Conservation (phyloP, 208 protist species). For the Leptomonas seymouri region DNA sequence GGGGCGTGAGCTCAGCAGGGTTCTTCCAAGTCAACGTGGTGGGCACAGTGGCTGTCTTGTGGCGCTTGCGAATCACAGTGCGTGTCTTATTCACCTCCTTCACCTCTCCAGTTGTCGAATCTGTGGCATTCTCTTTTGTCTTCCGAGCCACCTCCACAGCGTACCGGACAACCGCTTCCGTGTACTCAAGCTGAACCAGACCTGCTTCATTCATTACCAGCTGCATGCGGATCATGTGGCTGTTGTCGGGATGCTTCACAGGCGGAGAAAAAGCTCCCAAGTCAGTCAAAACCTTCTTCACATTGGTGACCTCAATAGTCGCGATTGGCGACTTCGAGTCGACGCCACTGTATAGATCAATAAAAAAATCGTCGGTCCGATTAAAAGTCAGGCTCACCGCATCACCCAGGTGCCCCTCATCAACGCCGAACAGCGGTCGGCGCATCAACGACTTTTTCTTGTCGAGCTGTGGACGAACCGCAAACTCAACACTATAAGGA, state of each 20-base stretch:
- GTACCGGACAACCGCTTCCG: conserved; percentile 62
- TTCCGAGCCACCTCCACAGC: conserved; percentile 55
- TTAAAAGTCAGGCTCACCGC: conserved; percentile 71
- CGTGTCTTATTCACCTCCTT: conserved; percentile 27
- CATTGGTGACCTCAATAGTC: conserved; percentile 46
- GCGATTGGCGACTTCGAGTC: conserved; percentile 33
- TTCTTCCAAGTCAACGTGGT: conserved; percentile 43
- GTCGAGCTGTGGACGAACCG: conserved; percentile 34
- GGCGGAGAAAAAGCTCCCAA: conserved; percentile 42
- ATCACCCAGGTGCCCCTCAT: conserved; percentile 39
- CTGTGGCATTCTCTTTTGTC: conserved; percentile 34
- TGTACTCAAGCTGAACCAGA: conserved; percentile 68
- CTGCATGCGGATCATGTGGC: conserved; percentile 82
- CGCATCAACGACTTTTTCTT: conserved; percentile 25
- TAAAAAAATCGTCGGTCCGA: conserved; percentile 72
- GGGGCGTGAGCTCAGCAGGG: conserved; percentile 37
- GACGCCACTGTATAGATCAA: conserved; percentile 46
- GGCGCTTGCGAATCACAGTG: conserved; percentile 46
- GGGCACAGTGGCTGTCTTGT: conserved; percentile 26
- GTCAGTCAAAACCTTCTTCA: conserved; percentile 49
- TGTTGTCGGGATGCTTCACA: conserved; percentile 74
- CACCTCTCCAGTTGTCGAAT: conserved; percentile 18
- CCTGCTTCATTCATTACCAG: conserved; percentile 69
- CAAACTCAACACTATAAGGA: conserved; percentile 60
- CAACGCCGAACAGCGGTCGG: conserved; percentile 17